These are phyloP conservation scores for Fusarium chlamydosporum DNA, from an alignment of 2,329 filamentous ascomycete species.

Conservation along the genomic window DNA sequence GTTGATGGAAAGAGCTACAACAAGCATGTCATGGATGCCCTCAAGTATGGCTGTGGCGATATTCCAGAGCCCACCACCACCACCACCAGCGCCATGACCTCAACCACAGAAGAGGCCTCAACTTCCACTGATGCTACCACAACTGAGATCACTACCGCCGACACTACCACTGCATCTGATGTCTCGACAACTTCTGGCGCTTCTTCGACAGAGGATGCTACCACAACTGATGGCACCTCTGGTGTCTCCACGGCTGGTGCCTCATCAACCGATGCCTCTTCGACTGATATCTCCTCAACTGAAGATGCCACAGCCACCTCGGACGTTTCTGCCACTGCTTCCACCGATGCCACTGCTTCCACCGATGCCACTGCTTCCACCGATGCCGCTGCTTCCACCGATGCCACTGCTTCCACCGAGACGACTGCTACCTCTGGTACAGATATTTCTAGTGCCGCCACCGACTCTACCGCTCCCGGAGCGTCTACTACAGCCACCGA, in stretches of 20 bases:
- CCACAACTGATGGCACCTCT: slow-evolving; percentile 15
- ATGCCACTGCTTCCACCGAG: slow-evolving; percentile 12
- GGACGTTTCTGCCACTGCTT: slow-evolving; percentile 1
- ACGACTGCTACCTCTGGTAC: slow-evolving; percentile 42
- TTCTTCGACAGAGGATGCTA: slow-evolving; percentile 4
- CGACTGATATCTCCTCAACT: slow-evolving; percentile 23
- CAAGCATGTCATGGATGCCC: slow-evolving; percentile 55
- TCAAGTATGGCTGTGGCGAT: slow-evolving; percentile 56
- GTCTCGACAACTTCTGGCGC: slow-evolving; percentile 12
- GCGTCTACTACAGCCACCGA: slow-evolving; percentile 12
- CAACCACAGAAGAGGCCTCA: slow-evolving; percentile 29
- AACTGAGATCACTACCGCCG: slow-evolving; percentile 25
- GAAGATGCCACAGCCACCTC: slow-evolving; percentile 18
- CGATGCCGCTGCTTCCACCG: slow-evolving; percentile 7
- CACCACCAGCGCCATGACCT: slow-evolving; percentile 9
- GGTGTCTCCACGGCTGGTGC: slow-evolving; percentile 17
- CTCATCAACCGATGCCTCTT: slow-evolving; percentile 22
- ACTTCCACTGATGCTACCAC: slow-evolving; percentile 19
- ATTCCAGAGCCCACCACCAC: slow-evolving; percentile 48
- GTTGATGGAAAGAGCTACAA: slow-evolving; percentile 56
- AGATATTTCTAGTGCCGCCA: slow-evolving; percentile 27
- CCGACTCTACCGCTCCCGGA: slow-evolving; percentile 1
- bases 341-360: neutral
- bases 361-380: neutral
- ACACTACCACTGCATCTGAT: slow-evolving; percentile 30